Conservation (phyloP, 805 yeast genomes). For the Starmerella khaoyaiensis region DNA sequence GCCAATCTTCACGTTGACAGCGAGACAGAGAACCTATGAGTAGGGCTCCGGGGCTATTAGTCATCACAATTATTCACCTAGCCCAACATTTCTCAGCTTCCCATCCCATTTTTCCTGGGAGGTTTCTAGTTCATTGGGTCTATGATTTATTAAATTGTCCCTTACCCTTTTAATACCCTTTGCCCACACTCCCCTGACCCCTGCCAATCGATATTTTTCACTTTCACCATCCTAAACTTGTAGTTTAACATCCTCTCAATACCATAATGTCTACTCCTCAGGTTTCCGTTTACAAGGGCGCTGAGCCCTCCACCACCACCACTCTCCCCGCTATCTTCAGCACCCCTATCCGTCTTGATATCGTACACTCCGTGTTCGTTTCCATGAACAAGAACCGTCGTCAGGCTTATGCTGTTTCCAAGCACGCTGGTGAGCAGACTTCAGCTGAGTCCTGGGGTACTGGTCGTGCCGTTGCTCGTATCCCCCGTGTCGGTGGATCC, state of each 20-base stretch:
- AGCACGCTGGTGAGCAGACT: constrained; percentile 99
- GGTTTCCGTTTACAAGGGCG: constrained; percentile 91
- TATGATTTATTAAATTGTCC: too few species aligned
- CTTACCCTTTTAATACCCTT: too few species aligned
- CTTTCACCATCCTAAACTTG: neutral
- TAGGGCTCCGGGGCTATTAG: too few species aligned
- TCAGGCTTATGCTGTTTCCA: constrained; percentile 99
- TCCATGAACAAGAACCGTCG: constrained; percentile 99
- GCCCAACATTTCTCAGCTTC: too few species aligned
- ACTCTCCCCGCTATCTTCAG: constrained; percentile 97
- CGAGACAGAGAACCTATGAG: too few species aligned
- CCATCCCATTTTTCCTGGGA: too few species aligned
- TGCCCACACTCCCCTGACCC: too few species aligned
- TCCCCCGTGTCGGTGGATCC: constrained; percentile 99
- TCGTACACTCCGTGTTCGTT: constrained; percentile 97
- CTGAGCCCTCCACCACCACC: constrained; percentile 67
- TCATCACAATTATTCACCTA: too few species aligned
- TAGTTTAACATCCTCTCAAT: neutral
- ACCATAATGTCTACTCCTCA: constrained; percentile 60
- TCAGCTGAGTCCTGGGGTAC: constrained; percentile 99
- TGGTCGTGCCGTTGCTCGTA: constrained; percentile 99
- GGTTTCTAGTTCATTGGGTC: too few species aligned
- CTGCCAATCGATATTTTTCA: too few species aligned
- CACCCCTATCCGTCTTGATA: constrained; percentile 99
- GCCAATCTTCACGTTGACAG: too few species aligned